Percentiles rank a stretch among this genome's conserved stretches.
phyloP scores from a whole-genome alignment of 768 basidiomycete genomes.

The Exsudoporus frostii region DNA sequence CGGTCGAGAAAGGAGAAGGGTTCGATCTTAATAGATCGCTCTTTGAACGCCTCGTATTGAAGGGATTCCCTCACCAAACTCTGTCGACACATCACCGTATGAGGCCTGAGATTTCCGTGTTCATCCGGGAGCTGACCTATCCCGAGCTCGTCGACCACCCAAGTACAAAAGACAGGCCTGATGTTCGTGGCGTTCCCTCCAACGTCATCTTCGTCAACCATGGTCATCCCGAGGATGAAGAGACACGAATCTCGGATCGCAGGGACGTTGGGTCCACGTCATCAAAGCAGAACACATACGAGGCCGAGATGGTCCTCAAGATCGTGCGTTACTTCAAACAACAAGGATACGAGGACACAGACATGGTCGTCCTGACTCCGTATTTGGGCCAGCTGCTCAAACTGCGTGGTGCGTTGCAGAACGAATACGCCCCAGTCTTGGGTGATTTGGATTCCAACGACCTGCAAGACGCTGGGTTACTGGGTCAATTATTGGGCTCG shows the following conservation, averaged over 20 bases:
- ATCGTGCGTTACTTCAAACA: constrained; percentile 65
- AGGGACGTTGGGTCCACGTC: constrained; percentile 45
- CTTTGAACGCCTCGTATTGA: constrained; percentile 65
- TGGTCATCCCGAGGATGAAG: constrained; percentile 51
- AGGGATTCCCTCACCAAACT: constrained; percentile 58
- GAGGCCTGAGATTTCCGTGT: constrained; percentile 67
- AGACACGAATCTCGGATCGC: constrained; percentile 40
- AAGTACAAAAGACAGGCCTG: constrained; percentile 44
- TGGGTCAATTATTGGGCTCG: constrained; percentile 33
- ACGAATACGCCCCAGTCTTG: constrained; percentile 53
- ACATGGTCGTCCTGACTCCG: constrained; percentile 65
- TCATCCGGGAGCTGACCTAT: constrained; percentile 65
- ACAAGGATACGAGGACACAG: constrained; percentile 61
- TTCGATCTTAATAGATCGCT: constrained; percentile 66
- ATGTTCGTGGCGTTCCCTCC: constrained; percentile 52
- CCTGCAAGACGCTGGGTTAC: constrained; percentile 55
- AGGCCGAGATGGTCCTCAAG: constrained; percentile 62
- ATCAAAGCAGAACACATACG: constrained; percentile 62
- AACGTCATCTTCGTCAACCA: constrained; percentile 67
- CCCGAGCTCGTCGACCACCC: constrained; percentile 61
- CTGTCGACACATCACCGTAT: constrained; percentile 64
- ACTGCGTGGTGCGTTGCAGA: constrained; percentile 44
- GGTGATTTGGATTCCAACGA: constrained; percentile 63
- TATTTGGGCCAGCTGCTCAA: constrained; percentile 63
- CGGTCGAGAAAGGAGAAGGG: constrained; percentile 68